Percentiles rank a stretch among this genome's conserved stretches.
Conservation (phyloP, 768 basidiomycete genomes). For the Boletus rufocinnamomeus region DNA sequence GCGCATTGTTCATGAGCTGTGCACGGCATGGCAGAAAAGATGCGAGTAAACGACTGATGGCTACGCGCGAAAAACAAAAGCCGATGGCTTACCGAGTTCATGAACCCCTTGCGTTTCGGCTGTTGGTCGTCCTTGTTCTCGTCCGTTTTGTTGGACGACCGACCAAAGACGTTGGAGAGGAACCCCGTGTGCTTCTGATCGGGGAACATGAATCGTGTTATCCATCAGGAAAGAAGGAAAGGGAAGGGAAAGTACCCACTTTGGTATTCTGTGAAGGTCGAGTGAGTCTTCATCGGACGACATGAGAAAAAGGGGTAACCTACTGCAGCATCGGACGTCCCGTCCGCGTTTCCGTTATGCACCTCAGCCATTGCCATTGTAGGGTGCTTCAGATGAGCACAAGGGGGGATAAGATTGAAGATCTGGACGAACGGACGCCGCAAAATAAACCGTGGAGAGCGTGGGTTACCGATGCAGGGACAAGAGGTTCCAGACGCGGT, state of each 20-base stretch:
- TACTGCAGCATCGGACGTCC: background rate
- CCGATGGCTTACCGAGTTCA: slow-evolving; percentile 6
- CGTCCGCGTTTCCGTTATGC: background rate
- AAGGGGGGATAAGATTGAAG: background rate
- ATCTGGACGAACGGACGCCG: background rate
- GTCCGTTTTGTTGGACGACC: slow-evolving; percentile 1
- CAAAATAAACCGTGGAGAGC: slow-evolving; percentile 7
- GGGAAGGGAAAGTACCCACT: background rate
- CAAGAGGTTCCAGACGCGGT: background rate
- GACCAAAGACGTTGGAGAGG: slow-evolving; percentile 9
- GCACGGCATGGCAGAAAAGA: background rate
- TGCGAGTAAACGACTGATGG: no score
- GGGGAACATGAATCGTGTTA: background rate
- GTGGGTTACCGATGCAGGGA: slow-evolving; percentile 11
- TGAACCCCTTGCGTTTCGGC: slow-evolving; percentile 6
- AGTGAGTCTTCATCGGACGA: background rate
- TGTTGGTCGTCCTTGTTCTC: slow-evolving; percentile 1
- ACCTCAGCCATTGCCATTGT: slow-evolving; percentile 14
- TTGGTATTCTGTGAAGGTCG: slow-evolving; percentile 4
- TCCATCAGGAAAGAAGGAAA: background rate
- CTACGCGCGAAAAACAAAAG: background rate
- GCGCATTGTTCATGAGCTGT: slow-evolving; percentile 2
- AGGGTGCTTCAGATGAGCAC: background rate
- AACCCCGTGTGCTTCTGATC: slow-evolving; percentile 22
- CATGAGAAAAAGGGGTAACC: background rate